Percentiles rank a stretch among this genome's conserved stretches.
These are phyloP conservation scores for Neurospora sp. DNA, from an alignment of 495 filamentous ascomycete genomes.

Conservation along the genomic window DNA sequence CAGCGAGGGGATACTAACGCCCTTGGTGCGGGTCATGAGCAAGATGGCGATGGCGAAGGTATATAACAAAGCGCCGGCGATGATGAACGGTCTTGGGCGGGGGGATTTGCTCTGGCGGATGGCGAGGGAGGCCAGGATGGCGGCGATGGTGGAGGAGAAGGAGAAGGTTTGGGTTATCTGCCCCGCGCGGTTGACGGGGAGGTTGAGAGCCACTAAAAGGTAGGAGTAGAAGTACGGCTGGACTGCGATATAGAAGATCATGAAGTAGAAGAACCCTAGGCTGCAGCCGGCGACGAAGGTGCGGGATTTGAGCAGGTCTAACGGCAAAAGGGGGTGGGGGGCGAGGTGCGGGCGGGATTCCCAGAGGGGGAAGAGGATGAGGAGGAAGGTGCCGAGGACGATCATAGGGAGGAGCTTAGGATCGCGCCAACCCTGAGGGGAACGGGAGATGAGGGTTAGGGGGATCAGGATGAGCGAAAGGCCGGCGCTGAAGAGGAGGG, in stretches of 20 bases:
- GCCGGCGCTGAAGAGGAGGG: conserved; percentile 44
- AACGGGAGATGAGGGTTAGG: conserved; percentile 43
- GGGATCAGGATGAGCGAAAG: conserved; percentile 56
- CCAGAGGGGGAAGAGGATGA: conserved; percentile 49
- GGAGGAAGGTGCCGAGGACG: conserved; percentile 41
- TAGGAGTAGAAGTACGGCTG: conserved; percentile 51
- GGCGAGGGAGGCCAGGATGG: conserved; percentile 41
- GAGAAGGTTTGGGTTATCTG: conserved; percentile 44
- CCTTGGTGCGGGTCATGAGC: conserved; percentile 52
- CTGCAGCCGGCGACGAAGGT: conserved; percentile 53
- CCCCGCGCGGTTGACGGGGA: conserved; percentile 39
- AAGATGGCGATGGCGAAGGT: conserved; percentile 53
- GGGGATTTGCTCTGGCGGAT: conserved; percentile 40
- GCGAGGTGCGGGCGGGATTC: conserved; percentile 42
- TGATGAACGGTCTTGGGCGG: conserved; percentile 22
- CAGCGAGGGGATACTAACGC: conserved; percentile 42
- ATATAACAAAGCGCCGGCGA: conserved; percentile 45
- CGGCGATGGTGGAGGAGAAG: conserved; percentile 43
- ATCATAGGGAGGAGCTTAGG: conserved; percentile 46
- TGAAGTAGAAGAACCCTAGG: conserved; percentile 44
- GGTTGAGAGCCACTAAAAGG: conserved; percentile 53
- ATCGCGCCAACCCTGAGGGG: conserved; percentile 40
- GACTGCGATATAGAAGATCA: conserved; percentile 55
- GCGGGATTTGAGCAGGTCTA: conserved; percentile 47
- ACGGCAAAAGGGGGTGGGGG: conserved; percentile 48